Evolutionary conservation across 306 rosid species (phyloP), one percentile per base, ranked within the genome.

Genomic region (Corylus avellana): DNA sequence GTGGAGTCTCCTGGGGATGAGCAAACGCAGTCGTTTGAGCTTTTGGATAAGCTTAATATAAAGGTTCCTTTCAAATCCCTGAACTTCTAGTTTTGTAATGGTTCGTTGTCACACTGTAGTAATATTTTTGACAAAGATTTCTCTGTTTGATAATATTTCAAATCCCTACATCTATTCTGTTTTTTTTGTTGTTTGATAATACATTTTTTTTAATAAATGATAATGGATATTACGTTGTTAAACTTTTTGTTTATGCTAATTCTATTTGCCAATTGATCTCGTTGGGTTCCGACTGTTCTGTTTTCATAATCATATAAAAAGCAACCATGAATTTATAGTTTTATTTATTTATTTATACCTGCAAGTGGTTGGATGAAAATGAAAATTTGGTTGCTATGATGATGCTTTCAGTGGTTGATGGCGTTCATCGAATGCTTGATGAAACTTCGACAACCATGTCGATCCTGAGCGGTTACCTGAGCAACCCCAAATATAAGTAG

Each of bases 401-500:
- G 89, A 88, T 75, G 53, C 72, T 70, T 62, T 71, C 48, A 61
- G 55, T 51, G 68, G 54, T 83, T 88, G 81, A 88, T 83, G 80
- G 85, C 72, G 53, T 77, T 56, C 56, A 57, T 58, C 20, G 32
- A 75, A 70, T 76, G 78, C 87, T 83, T 75, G n/a, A 78, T 83
- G 87, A 69, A 70, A 80, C 53, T 37, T 73, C 62, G 82, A 73
- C 91, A 70, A 57, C 7, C 20, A 75, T 80, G 89, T 85, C 35
- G 76, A 80, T 81, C 64, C 87, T 82, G 87, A 87, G 85, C 84
- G 87, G 85, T 87, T 87, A 85, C 79, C 85, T 81, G 87, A 88
- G 88, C 90, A 87, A 82, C 83, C 14, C 14, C 10, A 48, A 56
- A 39, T 32, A 13, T 13, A 12, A 20, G 4, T 70, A 17, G 0